Percentiles rank a stretch among this genome's conserved stretches.
Evolutionary conservation across 179 eudicot species (phyloP).

Genomic region (Amaranthus tricolor): DNA sequence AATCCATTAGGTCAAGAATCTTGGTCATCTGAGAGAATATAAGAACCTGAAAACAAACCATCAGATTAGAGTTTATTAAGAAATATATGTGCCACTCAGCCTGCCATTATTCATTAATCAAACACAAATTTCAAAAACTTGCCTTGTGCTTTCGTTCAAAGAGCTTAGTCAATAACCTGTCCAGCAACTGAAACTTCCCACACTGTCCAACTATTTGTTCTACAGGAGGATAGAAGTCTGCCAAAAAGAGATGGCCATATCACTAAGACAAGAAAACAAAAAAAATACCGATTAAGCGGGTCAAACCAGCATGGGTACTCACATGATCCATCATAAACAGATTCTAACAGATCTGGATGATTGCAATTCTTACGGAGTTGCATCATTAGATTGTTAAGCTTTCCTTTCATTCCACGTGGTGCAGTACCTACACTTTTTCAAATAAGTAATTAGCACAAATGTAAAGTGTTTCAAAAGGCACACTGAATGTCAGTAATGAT

Average conservation of each 20-base stretch:
- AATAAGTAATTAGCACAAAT: slow-evolving; percentile 11
- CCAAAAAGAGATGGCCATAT: slow-evolving; percentile 14
- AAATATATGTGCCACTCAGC: not conserved
- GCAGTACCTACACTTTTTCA: slow-evolving; percentile 25
- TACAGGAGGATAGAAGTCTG: slow-evolving; percentile 83
- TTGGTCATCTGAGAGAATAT: slow-evolving; percentile 97
- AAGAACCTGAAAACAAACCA: slow-evolving; percentile 56
- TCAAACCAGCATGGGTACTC: slow-evolving; percentile 31
- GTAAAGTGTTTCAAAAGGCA: not conserved
- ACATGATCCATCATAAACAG: slow-evolving; percentile 80
- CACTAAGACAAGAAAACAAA: not conserved
- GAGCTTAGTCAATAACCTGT: slow-evolving; percentile 60
- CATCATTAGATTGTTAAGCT: slow-evolving; percentile 75
- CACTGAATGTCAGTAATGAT: not conserved
- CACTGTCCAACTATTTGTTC: slow-evolving; percentile 87
- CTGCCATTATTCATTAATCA: not conserved
- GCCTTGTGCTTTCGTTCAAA: slow-evolving; percentile 87
- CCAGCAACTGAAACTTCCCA: slow-evolving; percentile 86
- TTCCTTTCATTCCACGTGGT: slow-evolving; percentile 65
- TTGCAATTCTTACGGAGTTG: slow-evolving; percentile 95
- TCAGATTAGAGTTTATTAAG: not conserved
- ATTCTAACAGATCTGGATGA: slow-evolving; percentile 93
- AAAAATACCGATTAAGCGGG: not conserved
- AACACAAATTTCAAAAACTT: slow-evolving; percentile 18
- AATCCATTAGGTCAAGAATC: slow-evolving; percentile 84